Conservation (phyloP, 192 early-diverging fungal genomes). For the Coemansia sp. region DNA sequence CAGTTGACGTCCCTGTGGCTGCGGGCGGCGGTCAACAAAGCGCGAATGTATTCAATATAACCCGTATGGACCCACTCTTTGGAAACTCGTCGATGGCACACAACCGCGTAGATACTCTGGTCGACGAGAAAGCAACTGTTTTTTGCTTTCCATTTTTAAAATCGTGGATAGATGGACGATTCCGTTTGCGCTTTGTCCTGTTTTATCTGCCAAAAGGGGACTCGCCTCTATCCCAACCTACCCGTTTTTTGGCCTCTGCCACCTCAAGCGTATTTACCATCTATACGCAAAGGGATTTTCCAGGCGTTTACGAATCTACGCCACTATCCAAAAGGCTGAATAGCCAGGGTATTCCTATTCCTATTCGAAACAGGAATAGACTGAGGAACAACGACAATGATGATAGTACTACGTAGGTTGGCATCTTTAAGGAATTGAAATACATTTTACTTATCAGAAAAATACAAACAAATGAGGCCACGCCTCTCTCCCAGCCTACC, state of each 20-base stretch:
- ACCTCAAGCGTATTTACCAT: conserved; percentile 35
- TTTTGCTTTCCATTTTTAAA: conserved; percentile 47
- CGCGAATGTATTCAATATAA: not conserved
- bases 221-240: not conserved
- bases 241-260: conserved; percentile 11
- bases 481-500: no score
- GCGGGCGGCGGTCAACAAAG: not conserved
- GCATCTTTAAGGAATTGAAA: no score
- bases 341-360: conserved; percentile 33
- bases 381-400: conserved; percentile 17
- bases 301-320: conserved; percentile 44
- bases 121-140: conserved; percentile 21
- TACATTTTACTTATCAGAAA: no score
- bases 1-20: not conserved
- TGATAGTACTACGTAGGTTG: no score
- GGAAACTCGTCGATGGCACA: conserved; percentile 23
- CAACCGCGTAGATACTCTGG: conserved; percentile 23
- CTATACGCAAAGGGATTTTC: conserved; percentile 41
- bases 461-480: no score
- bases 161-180: conserved; percentile 30
- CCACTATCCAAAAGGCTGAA: conserved; percentile 30
- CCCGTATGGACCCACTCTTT: conserved; percentile 4
- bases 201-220: conserved; percentile 20
- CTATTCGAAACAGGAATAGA: conserved; percentile 45
- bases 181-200: conserved; percentile 39